Evolutionary conservation across 2,329 filamentous ascomycete genomes (phyloP), one percentile per base, ranked within the genome.

Genomic region (Cucurbitaria berberidis): DNA sequence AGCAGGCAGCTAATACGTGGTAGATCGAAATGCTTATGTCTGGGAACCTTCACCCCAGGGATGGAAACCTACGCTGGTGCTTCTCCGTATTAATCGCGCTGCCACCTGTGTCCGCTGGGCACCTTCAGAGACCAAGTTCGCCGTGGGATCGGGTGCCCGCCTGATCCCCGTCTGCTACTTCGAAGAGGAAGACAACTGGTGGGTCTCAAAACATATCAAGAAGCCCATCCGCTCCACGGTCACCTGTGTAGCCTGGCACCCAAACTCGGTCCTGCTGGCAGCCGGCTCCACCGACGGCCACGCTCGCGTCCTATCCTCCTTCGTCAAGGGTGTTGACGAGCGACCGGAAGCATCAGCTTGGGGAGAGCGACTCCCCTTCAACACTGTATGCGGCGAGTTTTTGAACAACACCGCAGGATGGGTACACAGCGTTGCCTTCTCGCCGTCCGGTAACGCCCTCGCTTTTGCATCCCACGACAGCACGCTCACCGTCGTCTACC

Each of bases 121-220:
- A 19, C 95, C 95, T 2, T 93, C 90, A 19, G 95, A 99, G 82
- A 89, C 88, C 74, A 99, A 99, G 78, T 99, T 99, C 75, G 95
- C 95, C 48, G 95, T 98, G 22, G 95, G 95, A 55, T 97, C 93
- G 24, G 95, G 95, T 57, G 95, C 96, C 66, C 88, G 95, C 60
- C 89, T 96, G 62, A 96, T 99, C 69, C 92, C 95, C 35, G 85
- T 98, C 66, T 99, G 95, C 83, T 98, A 98, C 81, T 99, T 99
- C 68, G 95, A 99, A 74, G 91, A 96, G 75, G 95, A 99, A 78
- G 97, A 99, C 78, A 93, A 99, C 81, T 99, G 95, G 95, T 99
- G 95, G 95, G 93, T 99, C 36, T 97, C 93, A 32, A 99, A 99
- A 83, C 95, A 99, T 78, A 80, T 99, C 72, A 98, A 98, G 86